Conservation (phyloP, 345 rosid genomes). For the Rhodamnia argentea region DNA sequence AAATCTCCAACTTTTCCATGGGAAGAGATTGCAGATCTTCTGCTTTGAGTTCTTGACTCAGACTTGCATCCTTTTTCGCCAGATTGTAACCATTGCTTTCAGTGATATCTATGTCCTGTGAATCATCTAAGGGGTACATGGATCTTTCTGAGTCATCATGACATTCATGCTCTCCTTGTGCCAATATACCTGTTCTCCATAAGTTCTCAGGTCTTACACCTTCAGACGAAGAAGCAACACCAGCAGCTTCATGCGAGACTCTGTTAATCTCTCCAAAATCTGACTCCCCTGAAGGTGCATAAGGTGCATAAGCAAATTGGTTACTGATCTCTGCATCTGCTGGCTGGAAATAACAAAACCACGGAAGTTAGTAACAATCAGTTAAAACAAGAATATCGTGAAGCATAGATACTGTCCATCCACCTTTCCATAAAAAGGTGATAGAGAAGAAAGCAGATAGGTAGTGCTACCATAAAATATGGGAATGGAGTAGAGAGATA, state of each 20-base stretch:
- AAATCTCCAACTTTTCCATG: conserved; percentile 9
- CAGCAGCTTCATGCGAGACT: conserved; percentile 22
- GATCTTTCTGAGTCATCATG: conserved; percentile 25
- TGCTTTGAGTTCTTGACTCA: conserved; percentile 6
- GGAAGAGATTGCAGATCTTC: conserved; percentile 12
- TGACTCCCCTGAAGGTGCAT: conserved; percentile 39
- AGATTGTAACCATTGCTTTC: conserved; percentile 22
- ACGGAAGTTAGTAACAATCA: background rate
- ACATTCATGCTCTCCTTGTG: conserved; percentile 24
- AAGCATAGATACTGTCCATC: background rate
- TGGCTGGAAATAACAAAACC: conserved; percentile 15
- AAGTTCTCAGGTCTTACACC: conserved; percentile 29
- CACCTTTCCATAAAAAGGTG: background rate
- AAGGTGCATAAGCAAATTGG: conserved; percentile 40
- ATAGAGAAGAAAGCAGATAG: background rate
- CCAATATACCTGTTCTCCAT: conserved; percentile 46
- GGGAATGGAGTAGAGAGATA: background rate
- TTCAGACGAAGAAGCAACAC: conserved; percentile 14
- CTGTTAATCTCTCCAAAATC: conserved; percentile 33
- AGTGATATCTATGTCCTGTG: conserved; percentile 46
- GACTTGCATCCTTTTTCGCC: conserved; percentile 1
- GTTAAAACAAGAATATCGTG: background rate
- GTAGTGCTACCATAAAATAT: background rate
- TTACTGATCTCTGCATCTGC: conserved; percentile 41
- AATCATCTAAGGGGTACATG: conserved; percentile 31